Evolutionary conservation across 768 basidiomycete species (phyloP), one percentile per base, ranked within the genome.

Genomic region (Lentinula boryana): DNA sequence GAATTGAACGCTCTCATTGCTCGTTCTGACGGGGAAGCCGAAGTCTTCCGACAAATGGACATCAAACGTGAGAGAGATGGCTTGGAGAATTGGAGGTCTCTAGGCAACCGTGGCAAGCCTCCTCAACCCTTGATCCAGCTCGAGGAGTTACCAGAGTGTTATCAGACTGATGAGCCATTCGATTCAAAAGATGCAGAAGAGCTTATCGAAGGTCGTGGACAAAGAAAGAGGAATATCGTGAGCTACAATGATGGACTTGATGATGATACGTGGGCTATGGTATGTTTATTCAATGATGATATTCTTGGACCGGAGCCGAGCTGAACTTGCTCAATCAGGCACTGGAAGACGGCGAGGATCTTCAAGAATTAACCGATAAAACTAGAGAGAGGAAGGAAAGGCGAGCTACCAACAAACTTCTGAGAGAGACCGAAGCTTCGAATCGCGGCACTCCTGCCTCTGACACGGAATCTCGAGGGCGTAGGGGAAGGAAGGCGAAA

Each of bases 1-100:
- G 96, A 98, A 70, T 80, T 99, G 63, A 99, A 99, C 73, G 89
- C 92, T 68, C 80, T 98, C 62, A 86, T 99, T 60, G 84, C 95
- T 15, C 88, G 97, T 57, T 83, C 78, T 9, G 96, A 98, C 4
- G 77, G 88, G 1, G 97, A 98, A 72, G 74, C 76, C 3, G 78
- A 68, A 8, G 73, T 91, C 60, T 99, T 95, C 83, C 81, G 87
- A 0, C 78, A 86, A 60, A 87, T 98, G 80, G 97, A 98, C 69
- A 63, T 81, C 23, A 81, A 92, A 66, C 85, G 97, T 46, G 89
- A 91, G 49, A 84, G 84, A 15, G 86, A 88, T 27, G 76, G 79
- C 3, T 59, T 83, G 38, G 83, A 85, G 40, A 70, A 68, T 12
- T 96, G 94, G 93, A 83, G 85, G 31, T 79, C 83, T 2, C 75